Percentiles rank a stretch among this genome's conserved stretches.
These are phyloP conservation scores for Hyaloscypha variabilis DNA, from an alignment of 495 filamentous ascomycete genomes.

Conservation along the genomic window DNA sequence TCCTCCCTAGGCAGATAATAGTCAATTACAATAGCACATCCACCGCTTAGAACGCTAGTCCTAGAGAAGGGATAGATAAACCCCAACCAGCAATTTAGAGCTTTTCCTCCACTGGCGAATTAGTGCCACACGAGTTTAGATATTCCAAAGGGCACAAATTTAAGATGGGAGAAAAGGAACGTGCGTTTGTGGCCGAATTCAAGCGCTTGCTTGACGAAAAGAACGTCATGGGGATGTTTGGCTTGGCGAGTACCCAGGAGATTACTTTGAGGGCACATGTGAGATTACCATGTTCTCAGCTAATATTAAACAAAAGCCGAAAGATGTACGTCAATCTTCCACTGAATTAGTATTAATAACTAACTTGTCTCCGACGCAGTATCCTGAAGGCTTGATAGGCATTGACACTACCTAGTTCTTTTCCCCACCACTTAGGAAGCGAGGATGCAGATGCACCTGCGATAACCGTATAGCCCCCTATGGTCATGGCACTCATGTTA, in stretches of 20 bases:
- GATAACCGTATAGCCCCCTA: constrained; percentile 5
- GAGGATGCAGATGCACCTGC: constrained; percentile 7
- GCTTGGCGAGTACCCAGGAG: constrained; percentile 6
- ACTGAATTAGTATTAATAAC: constrained; percentile 5
- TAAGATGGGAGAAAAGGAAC: no score
- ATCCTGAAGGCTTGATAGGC: constrained; percentile 5
- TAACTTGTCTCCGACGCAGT: constrained; percentile 6
- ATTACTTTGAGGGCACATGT: constrained; percentile 5
- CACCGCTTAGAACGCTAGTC: no score
- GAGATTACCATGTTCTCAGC: constrained; percentile 7
- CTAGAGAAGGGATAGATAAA: no score
- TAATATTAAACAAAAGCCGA: neutral
- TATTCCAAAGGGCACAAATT: no score
- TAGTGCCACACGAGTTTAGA: no score
- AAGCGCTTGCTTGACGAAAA: constrained; percentile 4
- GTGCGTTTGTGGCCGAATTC: neutral
- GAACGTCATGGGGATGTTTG: constrained; percentile 1
- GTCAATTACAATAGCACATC: no score
- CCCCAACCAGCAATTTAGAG: no score
- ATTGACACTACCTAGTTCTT: constrained; percentile 4
- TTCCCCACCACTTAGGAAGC: constrained; percentile 8
- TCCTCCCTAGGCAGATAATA: no score
- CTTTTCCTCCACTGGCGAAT: no score
- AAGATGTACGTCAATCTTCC: constrained; percentile 6
- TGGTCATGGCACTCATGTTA: constrained; percentile 6